Evolutionary conservation across 2,329 filamentous ascomycete species (phyloP).

Genomic region (Coleophoma crateriformis): DNA sequence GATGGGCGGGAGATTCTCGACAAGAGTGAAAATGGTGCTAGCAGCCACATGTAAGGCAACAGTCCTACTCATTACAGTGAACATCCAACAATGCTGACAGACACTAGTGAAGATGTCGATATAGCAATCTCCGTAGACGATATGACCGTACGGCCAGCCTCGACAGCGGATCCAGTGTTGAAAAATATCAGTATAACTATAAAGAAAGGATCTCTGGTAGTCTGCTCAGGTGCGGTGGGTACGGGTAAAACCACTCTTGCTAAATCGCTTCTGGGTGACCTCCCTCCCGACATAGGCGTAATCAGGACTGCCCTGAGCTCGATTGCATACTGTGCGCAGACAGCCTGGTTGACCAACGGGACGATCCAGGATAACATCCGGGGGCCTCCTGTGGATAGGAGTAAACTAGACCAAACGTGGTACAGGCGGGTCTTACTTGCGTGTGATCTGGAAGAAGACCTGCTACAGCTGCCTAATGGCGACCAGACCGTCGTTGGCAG

Average conservation of each 20-base stretch:
- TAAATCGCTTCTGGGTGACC: conserved; percentile 14
- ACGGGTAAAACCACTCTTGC: conserved; percentile 18
- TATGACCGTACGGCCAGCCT: conserved; percentile 15
- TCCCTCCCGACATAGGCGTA: conserved; percentile 4
- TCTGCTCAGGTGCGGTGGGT: conserved; percentile 19
- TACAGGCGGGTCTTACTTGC: conserved; percentile 22
- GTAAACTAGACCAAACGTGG: not conserved
- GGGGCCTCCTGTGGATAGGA: conserved; percentile 2
- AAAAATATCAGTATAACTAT: not conserved
- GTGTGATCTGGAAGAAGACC: conserved; percentile 31
- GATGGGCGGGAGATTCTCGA: not conserved
- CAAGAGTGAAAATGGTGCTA: not conserved
- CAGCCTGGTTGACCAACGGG: conserved; percentile 14
- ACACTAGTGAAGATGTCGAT: not conserved
- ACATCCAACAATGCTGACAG: not conserved
- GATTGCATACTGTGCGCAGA: conserved; percentile 13
- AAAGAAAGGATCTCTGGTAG: not conserved
- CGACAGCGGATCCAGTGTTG: not conserved
- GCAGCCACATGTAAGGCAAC: too few relatives aligned
- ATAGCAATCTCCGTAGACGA: not conserved
- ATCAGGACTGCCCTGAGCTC: not conserved
- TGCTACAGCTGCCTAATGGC: conserved; percentile 25
- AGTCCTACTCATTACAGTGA: too few relatives aligned
- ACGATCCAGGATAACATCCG: conserved; percentile 22
- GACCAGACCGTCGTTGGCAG: conserved; percentile 32